Base-by-base conservation (phyloP, 2,329 filamentous ascomycete species). In the Mycocentrospora acerina region DNA sequence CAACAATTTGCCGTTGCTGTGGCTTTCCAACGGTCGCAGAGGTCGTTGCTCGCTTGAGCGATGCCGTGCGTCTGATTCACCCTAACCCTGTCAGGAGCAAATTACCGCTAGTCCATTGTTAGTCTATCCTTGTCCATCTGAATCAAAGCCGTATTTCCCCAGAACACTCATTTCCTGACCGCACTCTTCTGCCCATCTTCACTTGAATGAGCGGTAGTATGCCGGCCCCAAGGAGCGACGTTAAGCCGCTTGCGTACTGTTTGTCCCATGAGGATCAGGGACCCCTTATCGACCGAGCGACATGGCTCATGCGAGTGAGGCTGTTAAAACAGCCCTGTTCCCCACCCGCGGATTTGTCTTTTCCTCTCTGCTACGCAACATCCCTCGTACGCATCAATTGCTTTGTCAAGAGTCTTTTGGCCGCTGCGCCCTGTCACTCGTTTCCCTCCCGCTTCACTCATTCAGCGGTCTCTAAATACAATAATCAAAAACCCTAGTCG, bases 391-490 rank as follows among this genome's bases (percentile, higher is more conserved):
- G 51, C 53, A 55, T 52, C 50, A 42, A 49, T 50, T 56, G 56
- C 59, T 55, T 64, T 58, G 57, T 57, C 53, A 48, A 53, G 60
- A 60, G 51, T 46, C 36, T 46, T 50, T 46, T 46, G 59, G 61
- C 60, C 58, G 53, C 59, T 50, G 60, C 59, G 62, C 63, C 64
- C 37, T 42, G 59, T 60, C 63, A 55, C 55, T 66, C 62, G 50
- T 66, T 66, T 63, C 42, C 34, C 26, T 41, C 41, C 52, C 83
- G 84, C 84, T 88, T 88, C 85, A 88, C 82, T 88, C 87, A 70
- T 89, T 90, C 74, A 90, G 86, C 86, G 86, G 86, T 84, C 13
- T 82, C 75, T 87, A 83, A 42, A 35, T 35, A 55, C 46, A 38
- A 42, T 42, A 42, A 33, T 6, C 5, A 5, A 34, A 51, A 40